A percentile compares a stretch with the other conserved stretches of the same genome.
Conservation (phyloP, 2,329 filamentous ascomycete genomes). For the Diplodia scrobiculata region DNA sequence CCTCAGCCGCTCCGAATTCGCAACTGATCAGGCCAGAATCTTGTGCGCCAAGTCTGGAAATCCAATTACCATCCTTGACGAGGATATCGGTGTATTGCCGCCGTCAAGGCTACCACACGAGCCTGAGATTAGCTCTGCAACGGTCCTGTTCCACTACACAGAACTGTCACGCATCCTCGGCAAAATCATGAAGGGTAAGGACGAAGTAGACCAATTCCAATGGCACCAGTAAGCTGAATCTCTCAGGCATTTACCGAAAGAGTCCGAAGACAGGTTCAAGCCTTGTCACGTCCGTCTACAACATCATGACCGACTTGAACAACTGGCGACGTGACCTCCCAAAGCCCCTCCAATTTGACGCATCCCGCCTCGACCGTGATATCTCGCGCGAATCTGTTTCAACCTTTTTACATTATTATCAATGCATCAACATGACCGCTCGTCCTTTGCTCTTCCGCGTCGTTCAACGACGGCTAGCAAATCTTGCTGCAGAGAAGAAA, state of each 20-base stretch:
- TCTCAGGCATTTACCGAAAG: conserved; percentile 54
- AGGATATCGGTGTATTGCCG: conserved; percentile 54
- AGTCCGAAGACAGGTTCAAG: conserved; percentile 52
- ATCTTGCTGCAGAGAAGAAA: conserved; percentile 35
- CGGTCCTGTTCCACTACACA: conserved; percentile 57
- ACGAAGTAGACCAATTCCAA: neutral
- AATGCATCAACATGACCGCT: conserved; percentile 61
- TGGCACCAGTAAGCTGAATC: neutral
- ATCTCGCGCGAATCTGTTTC: conserved; percentile 56
- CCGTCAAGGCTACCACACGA: conserved; percentile 45
- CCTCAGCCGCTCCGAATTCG: neutral
- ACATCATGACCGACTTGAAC: conserved; percentile 54
- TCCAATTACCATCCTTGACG: conserved; percentile 58
- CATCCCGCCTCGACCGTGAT: conserved; percentile 46
- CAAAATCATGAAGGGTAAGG: conserved; percentile 45
- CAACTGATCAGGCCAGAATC: conserved; percentile 40
- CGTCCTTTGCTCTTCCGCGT: conserved; percentile 58
- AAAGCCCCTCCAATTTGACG: conserved; percentile 53
- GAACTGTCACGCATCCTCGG: conserved; percentile 57
- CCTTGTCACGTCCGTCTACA: conserved; percentile 55
- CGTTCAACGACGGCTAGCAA: conserved; percentile 53
- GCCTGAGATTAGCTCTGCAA: conserved; percentile 50
- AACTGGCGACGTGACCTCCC: conserved; percentile 56
- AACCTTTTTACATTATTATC: conserved; percentile 59
- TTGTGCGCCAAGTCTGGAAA: conserved; percentile 59